Evolutionary conservation across 768 basidiomycete species (phyloP).

Genomic region (Pleurotus giganteus): DNA sequence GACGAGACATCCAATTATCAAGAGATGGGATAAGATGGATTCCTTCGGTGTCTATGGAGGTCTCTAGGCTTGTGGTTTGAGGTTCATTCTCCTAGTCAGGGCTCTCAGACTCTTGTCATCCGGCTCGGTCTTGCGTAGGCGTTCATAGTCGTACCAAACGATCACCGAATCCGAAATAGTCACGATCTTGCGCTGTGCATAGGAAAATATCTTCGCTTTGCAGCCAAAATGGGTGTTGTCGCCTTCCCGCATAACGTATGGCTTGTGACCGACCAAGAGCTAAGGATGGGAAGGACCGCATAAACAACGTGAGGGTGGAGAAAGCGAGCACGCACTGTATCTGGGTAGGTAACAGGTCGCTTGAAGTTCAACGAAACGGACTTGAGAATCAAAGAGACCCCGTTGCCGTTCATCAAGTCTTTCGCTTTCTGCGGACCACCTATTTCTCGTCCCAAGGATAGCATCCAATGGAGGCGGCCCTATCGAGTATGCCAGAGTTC

Average conservation of each 20-base stretch:
- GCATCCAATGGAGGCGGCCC: slow-evolving; percentile 72
- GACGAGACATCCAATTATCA: too few species aligned
- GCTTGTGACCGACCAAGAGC: slow-evolving; percentile 66
- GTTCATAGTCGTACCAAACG: slow-evolving; percentile 81
- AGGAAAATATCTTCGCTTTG: slow-evolving; percentile 59
- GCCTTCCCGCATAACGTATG: slow-evolving; percentile 30
- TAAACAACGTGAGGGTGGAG: background rate
- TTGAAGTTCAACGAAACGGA: slow-evolving; percentile 65
- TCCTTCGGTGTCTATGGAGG: too few species aligned
- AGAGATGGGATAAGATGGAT: too few species aligned
- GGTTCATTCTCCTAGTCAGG: slow-evolving; percentile 5
- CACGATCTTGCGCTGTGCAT: slow-evolving; percentile 59
- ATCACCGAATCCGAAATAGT: slow-evolving; percentile 61
- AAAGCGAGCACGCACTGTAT: slow-evolving; percentile 51
- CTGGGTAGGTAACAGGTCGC: slow-evolving; percentile 72
- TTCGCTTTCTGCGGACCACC: slow-evolving; percentile 56
- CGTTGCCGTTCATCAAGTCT: slow-evolving; percentile 60
- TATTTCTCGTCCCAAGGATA: slow-evolving; percentile 51
- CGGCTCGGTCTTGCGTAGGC: slow-evolving; percentile 60
- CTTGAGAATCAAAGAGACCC: slow-evolving; percentile 74
- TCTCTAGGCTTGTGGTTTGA: background rate
- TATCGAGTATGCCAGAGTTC: slow-evolving; percentile 22
- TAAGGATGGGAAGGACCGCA: slow-evolving; percentile 20
- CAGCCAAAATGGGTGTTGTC: slow-evolving; percentile 43
- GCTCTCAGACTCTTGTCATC: slow-evolving; percentile 45